phyloP scores from a whole-genome alignment of 148 eudicot genomes.

The Nepenthes mirabilis region DNA sequence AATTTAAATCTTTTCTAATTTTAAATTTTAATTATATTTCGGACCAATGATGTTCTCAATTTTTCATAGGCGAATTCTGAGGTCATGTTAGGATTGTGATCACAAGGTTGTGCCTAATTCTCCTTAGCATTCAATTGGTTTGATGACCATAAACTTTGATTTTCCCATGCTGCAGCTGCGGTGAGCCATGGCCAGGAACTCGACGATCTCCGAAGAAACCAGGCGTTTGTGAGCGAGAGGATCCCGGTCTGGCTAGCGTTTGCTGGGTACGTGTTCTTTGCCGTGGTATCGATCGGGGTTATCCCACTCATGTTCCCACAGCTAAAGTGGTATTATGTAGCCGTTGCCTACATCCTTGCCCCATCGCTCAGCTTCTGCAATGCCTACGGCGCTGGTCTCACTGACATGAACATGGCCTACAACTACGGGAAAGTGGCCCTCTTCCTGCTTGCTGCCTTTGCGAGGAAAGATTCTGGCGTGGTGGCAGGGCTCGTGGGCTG shows the following conservation, averaged over 20 bases:
- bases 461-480: conserved; percentile 50
- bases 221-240: conserved; percentile 44
- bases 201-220: conserved; percentile 49
- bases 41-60: too few species aligned
- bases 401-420: conserved; percentile 90
- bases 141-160: not conserved
- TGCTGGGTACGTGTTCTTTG: conserved; percentile 44
- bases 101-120: too few species aligned
- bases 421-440: conserved; percentile 93
- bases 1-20: too few species aligned
- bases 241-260: conserved; percentile 73
- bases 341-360: conserved; percentile 57
- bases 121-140: too few species aligned
- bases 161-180: conserved; percentile 17
- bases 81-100: too few species aligned
- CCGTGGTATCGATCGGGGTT: conserved; percentile 45
- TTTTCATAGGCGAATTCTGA: too few species aligned
- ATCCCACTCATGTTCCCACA: conserved; percentile 74
- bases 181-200: conserved; percentile 22
- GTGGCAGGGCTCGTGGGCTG: conserved; percentile 86
- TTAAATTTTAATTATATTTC: too few species aligned
- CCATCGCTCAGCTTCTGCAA: conserved; percentile 86
- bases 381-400: conserved; percentile 87
- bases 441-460: conserved; percentile 49
- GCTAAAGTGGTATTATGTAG: conserved; percentile 72